Evolutionary conservation across 2,329 filamentous ascomycete genomes (phyloP), one percentile per base, ranked within the genome.

Genomic region (Hirsutella rhossiliensis): DNA sequence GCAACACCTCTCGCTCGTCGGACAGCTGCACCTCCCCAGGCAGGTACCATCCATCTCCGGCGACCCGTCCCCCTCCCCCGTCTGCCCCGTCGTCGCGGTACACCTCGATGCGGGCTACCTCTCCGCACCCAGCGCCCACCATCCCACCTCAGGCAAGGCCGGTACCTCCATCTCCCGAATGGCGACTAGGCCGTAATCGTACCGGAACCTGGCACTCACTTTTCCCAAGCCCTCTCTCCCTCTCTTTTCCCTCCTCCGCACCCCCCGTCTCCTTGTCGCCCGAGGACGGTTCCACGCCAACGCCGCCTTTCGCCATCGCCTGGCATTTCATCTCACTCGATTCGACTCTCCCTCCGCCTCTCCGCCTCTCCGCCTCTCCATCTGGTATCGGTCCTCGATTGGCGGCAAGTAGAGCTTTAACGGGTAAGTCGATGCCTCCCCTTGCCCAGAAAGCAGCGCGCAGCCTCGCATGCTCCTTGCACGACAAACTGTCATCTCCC

Each of bases 201-300:
- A 23, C 18, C 36, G 36, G 17, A 11, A 19, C 29, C 36, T 38
- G 36, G 36, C 12, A 20, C 36, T 38, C 36, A 38, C 36, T 11
- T 23, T 38, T 20, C 38, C 38, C 43, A 41, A 30, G 38, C 38
- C 43, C 7, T 44, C 19, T 38, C 43, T 44, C 43, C 40, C 19
- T 38, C 43, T 44, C 43, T 41, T 44, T 44, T 44, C 43, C 29
- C 40, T 32, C 40, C 40, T 41, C 40, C 40, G 18, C 36, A 20
- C 39, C 39, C 28, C 39, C 39, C 27, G 28, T 40, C 42, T 43
- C 38, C 34, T 36, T n/a, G 13, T 18, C 15, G 15, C 34, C 34
- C 8, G 18, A 15, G 34, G 36, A 23, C 36, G 18, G 36, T 38
- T 38, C 19, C 36, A 38, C 36, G 36, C 18, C 36, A 11, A 38